Evolutionary conservation across 441 rosid species (phyloP), one percentile per base, ranked within the genome.

Genomic region (Croton setiger): DNA sequence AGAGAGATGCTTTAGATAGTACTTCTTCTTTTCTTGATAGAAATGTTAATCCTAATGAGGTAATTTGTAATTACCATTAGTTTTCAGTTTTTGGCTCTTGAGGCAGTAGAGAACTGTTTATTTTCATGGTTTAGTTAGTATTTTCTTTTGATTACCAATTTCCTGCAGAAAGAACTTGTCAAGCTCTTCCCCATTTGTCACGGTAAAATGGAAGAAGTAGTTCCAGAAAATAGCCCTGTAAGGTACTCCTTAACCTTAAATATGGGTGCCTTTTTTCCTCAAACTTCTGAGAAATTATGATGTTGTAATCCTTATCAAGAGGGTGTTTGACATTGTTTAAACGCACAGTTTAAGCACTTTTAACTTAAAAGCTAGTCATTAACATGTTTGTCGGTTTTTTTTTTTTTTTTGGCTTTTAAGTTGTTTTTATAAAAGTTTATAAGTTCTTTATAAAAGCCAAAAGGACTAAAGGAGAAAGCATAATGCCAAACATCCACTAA

Each of bases 1-100:
- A 91, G 70, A 73, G 70, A 58, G 86, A 88, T 69, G 96, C 97
- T 59, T 62, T 91, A 23, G 67, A 74, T 67, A 89, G 56, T 31
- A 87, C 95, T 64, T 62, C 81, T 60, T 75, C 79, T 58, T 78
- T 91, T 80, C 79, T 89, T 48, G 81, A 84, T 74, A 80, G 79
- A 67, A 66, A 75, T 61, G 74, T 83, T 74, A 57, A 74, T 70
- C 76, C 71, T 27, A 76, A 76, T 57, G 93, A 91, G 96, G 97
- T 94, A 65, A 71, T 62, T 56, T 27, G 3, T 60, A 37, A 6
- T 12, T 60, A 15, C 10, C 33, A 23, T 44, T 31, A 7, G 8
- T 31, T 58, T 7, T 33, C 3, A 45, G 20, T 68, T 44, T 59
- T 48, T 21, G 33, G 39, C 14, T 61, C 47, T 39, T 31, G 52